Evolutionary conservation across 768 basidiomycete genomes (phyloP).

Genomic region (Macrocybe gigantea): DNA sequence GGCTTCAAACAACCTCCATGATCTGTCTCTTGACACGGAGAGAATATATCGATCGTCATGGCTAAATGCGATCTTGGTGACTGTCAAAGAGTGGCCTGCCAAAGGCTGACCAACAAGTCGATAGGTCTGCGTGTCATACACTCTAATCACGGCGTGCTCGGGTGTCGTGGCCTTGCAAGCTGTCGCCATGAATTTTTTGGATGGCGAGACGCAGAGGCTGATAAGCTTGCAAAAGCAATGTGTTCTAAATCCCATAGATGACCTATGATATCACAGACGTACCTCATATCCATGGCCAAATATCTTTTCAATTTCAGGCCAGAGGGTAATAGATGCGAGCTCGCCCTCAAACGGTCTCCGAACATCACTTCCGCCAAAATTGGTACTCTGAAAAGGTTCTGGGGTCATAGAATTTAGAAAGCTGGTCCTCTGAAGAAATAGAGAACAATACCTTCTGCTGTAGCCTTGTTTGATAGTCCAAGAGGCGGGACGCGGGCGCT

Average conservation of each 20-base stretch:
- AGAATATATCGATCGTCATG: constrained; percentile 74
- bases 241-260: not conserved
- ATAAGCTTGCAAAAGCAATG: constrained; percentile 52
- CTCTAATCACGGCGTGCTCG: constrained; percentile 85
- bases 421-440: not conserved
- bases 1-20: constrained; percentile 77
- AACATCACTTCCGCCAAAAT: not conserved
- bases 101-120: constrained; percentile 68
- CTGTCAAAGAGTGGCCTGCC: constrained; percentile 80
- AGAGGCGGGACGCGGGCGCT: constrained; percentile 91
- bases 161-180: constrained; percentile 84
- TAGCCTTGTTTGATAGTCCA: constrained; percentile 90
- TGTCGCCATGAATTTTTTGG: constrained; percentile 70
- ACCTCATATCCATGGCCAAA: constrained; percentile 99
- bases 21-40: constrained; percentile 86
- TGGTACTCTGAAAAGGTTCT: constrained; percentile 2
- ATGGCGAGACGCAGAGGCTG: constrained; percentile 69
- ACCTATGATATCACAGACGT: constrained; percentile 6
- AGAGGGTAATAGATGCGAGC: constrained; percentile 79
- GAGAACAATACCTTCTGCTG: constrained; percentile 50
- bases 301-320: constrained; percentile 96
- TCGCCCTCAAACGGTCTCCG: constrained; percentile 84
- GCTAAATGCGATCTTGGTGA: constrained; percentile 88
- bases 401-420: no score
- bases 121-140: constrained; percentile 72